Conservation (phyloP, 2,329 filamentous ascomycete genomes). For the Byssoonygena ceratinophila region DNA sequence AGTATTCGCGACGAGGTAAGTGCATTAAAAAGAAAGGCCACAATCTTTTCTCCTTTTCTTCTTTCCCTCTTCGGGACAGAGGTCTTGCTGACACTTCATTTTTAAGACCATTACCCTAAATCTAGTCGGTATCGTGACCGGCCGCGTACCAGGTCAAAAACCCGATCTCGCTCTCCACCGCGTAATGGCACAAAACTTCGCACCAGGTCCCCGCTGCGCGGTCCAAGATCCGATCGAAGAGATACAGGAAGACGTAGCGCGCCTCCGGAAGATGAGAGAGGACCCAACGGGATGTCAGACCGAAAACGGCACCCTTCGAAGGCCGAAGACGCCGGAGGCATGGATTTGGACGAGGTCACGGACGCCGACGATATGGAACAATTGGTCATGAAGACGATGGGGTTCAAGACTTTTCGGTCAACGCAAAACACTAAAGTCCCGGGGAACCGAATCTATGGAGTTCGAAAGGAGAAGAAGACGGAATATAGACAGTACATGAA, state of each 20-base stretch:
- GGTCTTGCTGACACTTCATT: neutral
- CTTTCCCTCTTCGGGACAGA: neutral
- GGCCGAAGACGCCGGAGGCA: constrained; percentile 24
- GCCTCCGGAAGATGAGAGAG: constrained; percentile 19
- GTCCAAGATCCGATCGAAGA: constrained; percentile 26
- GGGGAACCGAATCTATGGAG: constrained; percentile 72
- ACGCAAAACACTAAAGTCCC: constrained; percentile 83
- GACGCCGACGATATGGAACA: constrained; percentile 52
- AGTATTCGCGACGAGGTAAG: constrained; percentile 33
- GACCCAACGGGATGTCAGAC: constrained; percentile 21
- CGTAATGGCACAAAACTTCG: constrained; percentile 30
- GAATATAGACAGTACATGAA: constrained; percentile 95
- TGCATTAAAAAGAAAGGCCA: neutral
- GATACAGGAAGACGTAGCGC: constrained; percentile 25
- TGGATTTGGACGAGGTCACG: constrained; percentile 28
- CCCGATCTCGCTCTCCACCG: constrained; percentile 22
- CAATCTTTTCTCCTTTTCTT: neutral
- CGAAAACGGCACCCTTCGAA: constrained; percentile 20
- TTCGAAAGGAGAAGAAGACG: constrained; percentile 86
- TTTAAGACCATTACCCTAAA: constrained; percentile 19
- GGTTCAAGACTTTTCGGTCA: constrained; percentile 72
- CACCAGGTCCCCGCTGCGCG: constrained; percentile 31
- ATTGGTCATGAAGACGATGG: constrained; percentile 78
- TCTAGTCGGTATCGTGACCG: constrained; percentile 28
- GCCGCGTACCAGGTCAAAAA: constrained; percentile 20